Conservation (phyloP, 495 filamentous ascomycete species). For the Friedmanniomyces endolithicus region DNA sequence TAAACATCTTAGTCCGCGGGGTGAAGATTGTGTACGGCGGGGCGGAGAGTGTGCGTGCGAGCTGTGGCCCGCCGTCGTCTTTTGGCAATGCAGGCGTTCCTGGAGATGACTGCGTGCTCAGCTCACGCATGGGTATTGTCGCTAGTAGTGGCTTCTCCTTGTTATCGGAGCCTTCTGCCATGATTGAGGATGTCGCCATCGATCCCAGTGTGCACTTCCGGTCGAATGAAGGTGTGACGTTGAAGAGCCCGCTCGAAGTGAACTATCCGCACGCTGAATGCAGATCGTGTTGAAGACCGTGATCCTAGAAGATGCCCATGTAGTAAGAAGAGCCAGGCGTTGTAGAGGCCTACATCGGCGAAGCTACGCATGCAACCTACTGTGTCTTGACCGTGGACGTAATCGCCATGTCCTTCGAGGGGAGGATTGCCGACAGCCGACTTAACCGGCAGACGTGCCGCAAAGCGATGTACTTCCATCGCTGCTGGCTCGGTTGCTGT, state of each 20-base stretch:
- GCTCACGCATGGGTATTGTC: not conserved
- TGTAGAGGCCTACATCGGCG: not conserved
- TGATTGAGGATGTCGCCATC: not conserved
- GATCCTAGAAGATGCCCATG: not conserved
- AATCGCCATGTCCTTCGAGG: too few relatives aligned
- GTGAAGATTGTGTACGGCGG: constrained; percentile 27
- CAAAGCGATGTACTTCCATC: too few relatives aligned
- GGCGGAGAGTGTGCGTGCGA: constrained; percentile 9
- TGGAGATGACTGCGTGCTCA: not conserved
- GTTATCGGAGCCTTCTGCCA: not conserved
- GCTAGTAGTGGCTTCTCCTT: not conserved
- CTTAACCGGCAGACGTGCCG: too few relatives aligned
- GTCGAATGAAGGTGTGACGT: not conserved
- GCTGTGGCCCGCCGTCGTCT: not conserved
- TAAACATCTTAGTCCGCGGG: constrained; percentile 20
- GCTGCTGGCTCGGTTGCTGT: too few relatives aligned
- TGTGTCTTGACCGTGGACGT: too few relatives aligned
- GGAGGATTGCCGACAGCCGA: too few relatives aligned
- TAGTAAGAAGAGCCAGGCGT: not conserved
- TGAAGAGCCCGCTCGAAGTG: not conserved
- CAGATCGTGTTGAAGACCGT: not conserved
- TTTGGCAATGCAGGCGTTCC: not conserved
- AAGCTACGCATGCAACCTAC: not conserved
- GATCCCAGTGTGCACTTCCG: not conserved
- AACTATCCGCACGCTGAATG: too few relatives aligned